These are phyloP conservation scores for Monosporascus ibericus DNA, from an alignment of 2,329 filamentous ascomycete species.

Conservation along the genomic window DNA sequence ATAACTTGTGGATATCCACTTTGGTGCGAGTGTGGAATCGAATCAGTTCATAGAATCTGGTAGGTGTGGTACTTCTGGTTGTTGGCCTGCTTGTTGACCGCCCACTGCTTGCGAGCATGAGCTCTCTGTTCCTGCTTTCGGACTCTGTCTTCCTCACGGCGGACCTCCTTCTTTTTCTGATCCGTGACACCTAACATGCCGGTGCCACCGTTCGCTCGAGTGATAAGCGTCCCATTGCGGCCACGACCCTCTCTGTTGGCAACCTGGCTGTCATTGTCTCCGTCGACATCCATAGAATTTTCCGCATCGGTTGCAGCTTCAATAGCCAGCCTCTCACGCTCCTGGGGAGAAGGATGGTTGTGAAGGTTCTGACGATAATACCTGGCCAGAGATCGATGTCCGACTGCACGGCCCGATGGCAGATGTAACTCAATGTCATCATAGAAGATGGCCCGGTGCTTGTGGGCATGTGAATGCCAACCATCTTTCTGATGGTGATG, in stretches of 20 bases:
- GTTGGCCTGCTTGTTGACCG: slow-evolving; percentile 68
- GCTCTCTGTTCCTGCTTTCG: slow-evolving; percentile 58
- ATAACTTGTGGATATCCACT: not conserved
- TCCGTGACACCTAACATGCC: slow-evolving; percentile 75
- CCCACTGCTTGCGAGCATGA: slow-evolving; percentile 59
- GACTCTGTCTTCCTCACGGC: slow-evolving; percentile 61
- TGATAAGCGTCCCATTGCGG: slow-evolving; percentile 51
- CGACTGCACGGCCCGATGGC: slow-evolving; percentile 81
- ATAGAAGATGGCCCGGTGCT: slow-evolving; percentile 74
- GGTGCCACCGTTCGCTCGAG: slow-evolving; percentile 63
- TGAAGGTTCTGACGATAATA: slow-evolving; percentile 93
- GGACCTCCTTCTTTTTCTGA: slow-evolving; percentile 65
- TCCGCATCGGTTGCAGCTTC: slow-evolving; percentile 31
- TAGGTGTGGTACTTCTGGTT: slow-evolving; percentile 61
- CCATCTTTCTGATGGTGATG: slow-evolving; percentile 70
- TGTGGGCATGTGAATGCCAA: slow-evolving; percentile 78
- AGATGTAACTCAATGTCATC: slow-evolving; percentile 93
- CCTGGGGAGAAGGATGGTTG: slow-evolving; percentile 72
- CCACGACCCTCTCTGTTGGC: slow-evolving; percentile 30
- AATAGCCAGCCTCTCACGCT: slow-evolving; percentile 64
- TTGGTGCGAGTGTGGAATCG: not conserved
- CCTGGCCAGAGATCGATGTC: slow-evolving; percentile 77
- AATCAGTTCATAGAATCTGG: slow-evolving; percentile 25
- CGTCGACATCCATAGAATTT: slow-evolving; percentile 32
- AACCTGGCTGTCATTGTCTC: slow-evolving; percentile 27